Conservation (phyloP, 1,284 basidiomycete genomes). For the Cystobasidium slooffiae region DNA sequence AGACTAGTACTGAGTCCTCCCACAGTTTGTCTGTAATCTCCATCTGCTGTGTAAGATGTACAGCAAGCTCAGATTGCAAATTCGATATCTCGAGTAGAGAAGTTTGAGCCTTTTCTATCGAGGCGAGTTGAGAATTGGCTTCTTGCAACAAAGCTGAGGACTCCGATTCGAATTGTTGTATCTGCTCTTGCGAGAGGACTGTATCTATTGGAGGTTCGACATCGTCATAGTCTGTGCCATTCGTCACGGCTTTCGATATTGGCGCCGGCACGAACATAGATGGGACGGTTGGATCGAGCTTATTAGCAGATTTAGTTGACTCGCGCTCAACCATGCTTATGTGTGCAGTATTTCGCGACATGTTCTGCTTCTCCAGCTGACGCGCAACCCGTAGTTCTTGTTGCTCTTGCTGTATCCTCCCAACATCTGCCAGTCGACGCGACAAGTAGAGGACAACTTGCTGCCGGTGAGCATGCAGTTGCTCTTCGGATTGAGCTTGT, state of each 20-base stretch:
- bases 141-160: slow-evolving; percentile 80
- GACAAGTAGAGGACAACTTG: slow-evolving; percentile 83
- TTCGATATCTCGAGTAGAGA: slow-evolving; percentile 85
- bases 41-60: slow-evolving; percentile 82
- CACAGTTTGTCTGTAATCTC: slow-evolving; percentile 85
- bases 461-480: slow-evolving; percentile 77
- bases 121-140: slow-evolving; percentile 79
- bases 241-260: slow-evolving; percentile 51
- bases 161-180: slow-evolving; percentile 86
- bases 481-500: slow-evolving; percentile 67
- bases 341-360: slow-evolving; percentile 10
- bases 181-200: slow-evolving; percentile 78
- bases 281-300: slow-evolving; percentile 33
- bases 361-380: slow-evolving; percentile 65
- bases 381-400: slow-evolving; percentile 84
- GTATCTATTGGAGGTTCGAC: slow-evolving; percentile 62
- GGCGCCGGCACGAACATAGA: slow-evolving; percentile 47
- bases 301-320: slow-evolving; percentile 5
- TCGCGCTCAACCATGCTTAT: slow-evolving; percentile 5
- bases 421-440: slow-evolving; percentile 73
- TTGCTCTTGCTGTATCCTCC: slow-evolving; percentile 77
- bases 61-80: slow-evolving; percentile 82
- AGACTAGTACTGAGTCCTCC: slow-evolving; percentile 83
- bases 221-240: slow-evolving; percentile 59
- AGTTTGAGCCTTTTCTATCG: slow-evolving; percentile 84